Conservation (phyloP, 2,329 filamentous ascomycete species). For the Trichoderma sp. region DNA sequence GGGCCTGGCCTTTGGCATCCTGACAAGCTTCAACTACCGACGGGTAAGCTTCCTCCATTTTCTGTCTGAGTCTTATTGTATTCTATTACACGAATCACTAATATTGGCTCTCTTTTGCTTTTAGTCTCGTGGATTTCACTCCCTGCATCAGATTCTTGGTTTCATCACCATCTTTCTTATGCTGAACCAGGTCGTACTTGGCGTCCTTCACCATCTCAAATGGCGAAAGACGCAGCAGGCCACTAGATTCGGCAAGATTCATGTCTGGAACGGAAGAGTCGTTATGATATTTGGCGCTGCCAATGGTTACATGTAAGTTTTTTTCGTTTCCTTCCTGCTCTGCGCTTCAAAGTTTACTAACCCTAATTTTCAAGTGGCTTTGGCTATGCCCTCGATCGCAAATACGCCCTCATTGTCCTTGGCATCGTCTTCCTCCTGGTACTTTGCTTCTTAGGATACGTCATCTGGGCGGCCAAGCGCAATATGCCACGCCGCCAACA, state of each 20-base stretch:
- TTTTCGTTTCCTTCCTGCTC: not conserved
- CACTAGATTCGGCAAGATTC: conserved; percentile 56
- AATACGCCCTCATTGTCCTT: conserved; percentile 53
- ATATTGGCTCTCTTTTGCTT: not conserved
- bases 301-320: conserved; percentile 60
- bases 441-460: conserved; percentile 47
- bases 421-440: conserved; percentile 52
- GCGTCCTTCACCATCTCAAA: conserved; percentile 59
- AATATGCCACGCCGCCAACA: conserved; percentile 33
- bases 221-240: conserved; percentile 54
- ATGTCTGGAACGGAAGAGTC: conserved; percentile 61
- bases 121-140: conserved; percentile 57
- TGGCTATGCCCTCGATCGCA: conserved; percentile 56
- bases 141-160: conserved; percentile 63
- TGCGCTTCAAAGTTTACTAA: conserved; percentile 25
- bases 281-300: conserved; percentile 57
- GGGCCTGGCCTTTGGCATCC: conserved; percentile 58
- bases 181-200: conserved; percentile 57
- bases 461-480: conserved; percentile 38
- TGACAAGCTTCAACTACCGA: conserved; percentile 57
- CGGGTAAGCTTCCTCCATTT: conserved; percentile 49
- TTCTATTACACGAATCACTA: not conserved
- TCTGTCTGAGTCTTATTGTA: not conserved
- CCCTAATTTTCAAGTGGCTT: conserved; percentile 52
- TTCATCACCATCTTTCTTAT: conserved; percentile 57